Evolutionary conservation across 129 eudicot genomes (phyloP), one percentile per base, ranked within the genome.

Genomic region (Dittrichia graveolens): DNA sequence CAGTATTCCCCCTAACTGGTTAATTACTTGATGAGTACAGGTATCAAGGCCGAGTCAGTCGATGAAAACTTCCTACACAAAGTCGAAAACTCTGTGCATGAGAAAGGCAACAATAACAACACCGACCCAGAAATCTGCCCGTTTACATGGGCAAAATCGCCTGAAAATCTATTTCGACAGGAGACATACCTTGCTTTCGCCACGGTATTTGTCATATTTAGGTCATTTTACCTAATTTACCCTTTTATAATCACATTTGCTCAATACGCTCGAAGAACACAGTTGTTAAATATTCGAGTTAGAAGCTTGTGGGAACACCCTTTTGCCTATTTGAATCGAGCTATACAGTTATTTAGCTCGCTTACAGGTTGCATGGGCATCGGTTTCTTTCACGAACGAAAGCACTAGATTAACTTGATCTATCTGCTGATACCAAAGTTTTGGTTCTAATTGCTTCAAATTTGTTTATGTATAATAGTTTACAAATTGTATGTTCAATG

Each of bases 61-160:
- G 80, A 84, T 59, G 65, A 47, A 55, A 69, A 67, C 56, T 65
- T 50, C 24, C 67, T 83, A 7, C 85, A 85, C 43, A 85, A 53
- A 75, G 74, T 77, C 69, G 83, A 75, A 37, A 35, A 81, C 13
- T 75, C 61, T 43, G 63, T 62, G 24, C 74, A 71, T 4, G 79
- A 68, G 14, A 77, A 80, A 49, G 65, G 39, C 41, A 15, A 69
- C 35, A 61, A 53, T 60, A 75, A 71, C 73, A 57, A 49, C 48
- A 72, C n/a, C 34, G 81, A 75, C 43, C 58, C 63, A 41, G 98
- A 89, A 79, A 73, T 64, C 52, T 92, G 98, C 64, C 98, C 98
- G 42, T 92, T 92, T 66, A 69, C 95, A 15, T 92, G 96, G 96
- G 94, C 98, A 35, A 83, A 86, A 72, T 92, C 95, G n/a, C 96